phyloP scores from a whole-genome alignment of 768 basidiomycete genomes.

The Dendrothele bispora region DNA sequence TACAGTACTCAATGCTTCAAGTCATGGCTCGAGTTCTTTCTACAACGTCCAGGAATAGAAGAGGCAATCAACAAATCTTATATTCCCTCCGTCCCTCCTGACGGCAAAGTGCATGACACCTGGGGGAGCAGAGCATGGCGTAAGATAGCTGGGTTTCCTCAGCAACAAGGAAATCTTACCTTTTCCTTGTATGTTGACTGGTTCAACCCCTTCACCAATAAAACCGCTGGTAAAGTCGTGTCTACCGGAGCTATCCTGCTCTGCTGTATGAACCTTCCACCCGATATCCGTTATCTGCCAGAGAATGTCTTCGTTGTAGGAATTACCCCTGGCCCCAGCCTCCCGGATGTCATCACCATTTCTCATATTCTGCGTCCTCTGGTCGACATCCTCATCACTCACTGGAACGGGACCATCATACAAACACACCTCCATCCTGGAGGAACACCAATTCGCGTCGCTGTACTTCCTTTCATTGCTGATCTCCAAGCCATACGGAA shows the following conservation, averaged over 20 bases:
- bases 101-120: conserved; percentile 19
- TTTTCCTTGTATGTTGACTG: conserved; percentile 34
- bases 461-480: conserved; percentile 16
- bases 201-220: conserved; percentile 32
- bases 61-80: conserved; percentile 15
- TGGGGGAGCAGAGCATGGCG: conserved; percentile 29
- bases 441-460: too few species aligned
- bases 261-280: too few species aligned
- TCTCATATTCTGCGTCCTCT: too few species aligned
- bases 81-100: conserved; percentile 4
- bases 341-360: too few species aligned
- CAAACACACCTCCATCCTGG: too few species aligned
- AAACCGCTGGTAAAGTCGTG: conserved; percentile 20
- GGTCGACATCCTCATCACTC: too few species aligned
- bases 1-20: conserved; percentile 26
- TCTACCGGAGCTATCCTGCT: too few species aligned
- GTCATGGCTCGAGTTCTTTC: conserved; percentile 27
- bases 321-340: too few species aligned
- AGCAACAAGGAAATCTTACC: conserved; percentile 15
- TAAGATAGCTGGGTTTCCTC: conserved; percentile 9
- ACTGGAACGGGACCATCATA: too few species aligned
- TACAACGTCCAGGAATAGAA: conserved; percentile 20
- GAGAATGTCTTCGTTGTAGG: too few species aligned
- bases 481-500: conserved; percentile 17
- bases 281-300: too few species aligned